Conservation (phyloP, 345 rosid species). For the Salix exigua region DNA sequence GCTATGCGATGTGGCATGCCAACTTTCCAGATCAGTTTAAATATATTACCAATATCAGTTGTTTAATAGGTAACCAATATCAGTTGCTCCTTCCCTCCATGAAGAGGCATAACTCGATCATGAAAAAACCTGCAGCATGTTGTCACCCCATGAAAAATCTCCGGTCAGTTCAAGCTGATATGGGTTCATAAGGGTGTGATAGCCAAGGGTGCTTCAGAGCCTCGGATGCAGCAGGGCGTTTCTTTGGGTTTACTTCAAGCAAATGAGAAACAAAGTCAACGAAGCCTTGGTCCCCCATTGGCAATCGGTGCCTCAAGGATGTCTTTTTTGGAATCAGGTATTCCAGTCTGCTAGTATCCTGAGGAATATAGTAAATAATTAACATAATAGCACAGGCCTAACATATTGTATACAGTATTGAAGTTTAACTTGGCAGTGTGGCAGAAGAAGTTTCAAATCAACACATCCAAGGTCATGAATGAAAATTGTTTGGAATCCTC, state of each 20-base stretch:
- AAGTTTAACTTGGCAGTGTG: no score
- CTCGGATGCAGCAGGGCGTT: slow-evolving; percentile 82
- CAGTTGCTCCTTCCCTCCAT: slow-evolving; percentile 25
- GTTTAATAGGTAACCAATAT: slow-evolving; percentile 10
- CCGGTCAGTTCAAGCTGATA: slow-evolving; percentile 52
- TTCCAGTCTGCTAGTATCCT: slow-evolving; percentile 83
- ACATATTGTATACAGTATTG: neutral
- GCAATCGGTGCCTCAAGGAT: slow-evolving; percentile 79
- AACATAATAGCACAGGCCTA: neutral
- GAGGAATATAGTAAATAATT: slow-evolving; percentile 18
- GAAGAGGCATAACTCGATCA: neutral
- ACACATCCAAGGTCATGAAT: no score
- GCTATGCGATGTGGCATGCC: slow-evolving; percentile 15
- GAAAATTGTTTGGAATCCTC: no score
- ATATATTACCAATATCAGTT: slow-evolving; percentile 16
- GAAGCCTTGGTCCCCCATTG: slow-evolving; percentile 98
- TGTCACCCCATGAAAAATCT: slow-evolving; percentile 6
- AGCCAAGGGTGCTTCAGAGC: slow-evolving; percentile 97
- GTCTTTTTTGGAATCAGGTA: slow-evolving; percentile 88
- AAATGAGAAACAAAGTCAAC: slow-evolving; percentile 78
- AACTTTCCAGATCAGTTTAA: slow-evolving; percentile 12
- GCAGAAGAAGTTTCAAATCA: no score
- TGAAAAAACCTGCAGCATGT: slow-evolving; percentile 1
- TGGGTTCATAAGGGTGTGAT: slow-evolving; percentile 82
- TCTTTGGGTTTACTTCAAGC: slow-evolving; percentile 86